Base-by-base conservation (phyloP, 805 yeast genomes). In the Kazachstania taianensis region DNA sequence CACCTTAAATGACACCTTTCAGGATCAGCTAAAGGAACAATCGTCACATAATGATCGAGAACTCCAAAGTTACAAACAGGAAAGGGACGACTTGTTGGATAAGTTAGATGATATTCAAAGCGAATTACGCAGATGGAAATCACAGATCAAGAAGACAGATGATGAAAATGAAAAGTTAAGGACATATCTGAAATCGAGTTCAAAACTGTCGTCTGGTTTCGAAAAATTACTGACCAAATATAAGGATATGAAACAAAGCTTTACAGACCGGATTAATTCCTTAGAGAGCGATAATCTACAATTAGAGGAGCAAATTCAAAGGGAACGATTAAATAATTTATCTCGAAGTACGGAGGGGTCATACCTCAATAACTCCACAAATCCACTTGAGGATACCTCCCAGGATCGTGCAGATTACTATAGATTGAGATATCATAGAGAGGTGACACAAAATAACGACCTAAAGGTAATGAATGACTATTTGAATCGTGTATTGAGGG, bases 371-470 rank as follows among this genome's bases (percentile, higher is more conserved):
- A n/a, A n/a, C n/a, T 12, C 38, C 16, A 30, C 39, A 17, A 34
- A 29, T 19, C 22, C 39, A 5, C 18, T 36, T 6, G 32, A 22
- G 6, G 34, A 27, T 16, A 35, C 32, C n/a, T n/a, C 16, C 14
- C 49, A 48, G 33, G 54, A 53, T 40, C 41, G 43, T 13, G 35
- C 45, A 12, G 59, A 55, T 39, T 55, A 50, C 36, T 56, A 56
- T 37, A 51, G 48, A 31, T 37, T 55, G 27, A 52, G 49, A 33
- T 59, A 53, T 30, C 44, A 53, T 32, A 47, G 38, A n/a, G 62
- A 57, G 35, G 53, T 49, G 4, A 45, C 43, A 33, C 53, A 49
- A 25, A 59, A 53, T 36, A 55, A 55, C 35, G 62, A 55, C 34
- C 33, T 56, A 20, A 49, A 41, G 10, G 50, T 54, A 14, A 48